phyloP scores from a whole-genome alignment of 345 rosid genomes.

The Boechera retrofracta region DNA sequence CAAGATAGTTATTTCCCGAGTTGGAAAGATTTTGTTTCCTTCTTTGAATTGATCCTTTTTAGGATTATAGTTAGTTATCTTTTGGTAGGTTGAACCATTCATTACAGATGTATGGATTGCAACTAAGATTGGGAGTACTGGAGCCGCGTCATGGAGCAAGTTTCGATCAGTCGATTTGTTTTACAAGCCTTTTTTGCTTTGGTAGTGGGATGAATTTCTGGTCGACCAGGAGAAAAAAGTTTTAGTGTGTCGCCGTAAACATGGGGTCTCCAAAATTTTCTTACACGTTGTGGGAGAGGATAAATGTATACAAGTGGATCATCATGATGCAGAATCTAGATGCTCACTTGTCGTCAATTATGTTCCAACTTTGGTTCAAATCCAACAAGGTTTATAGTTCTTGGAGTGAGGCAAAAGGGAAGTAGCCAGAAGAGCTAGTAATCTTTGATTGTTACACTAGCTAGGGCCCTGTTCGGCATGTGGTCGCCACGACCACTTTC shows the following conservation, averaged over 20 bases:
- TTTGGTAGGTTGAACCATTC: too few relatives aligned
- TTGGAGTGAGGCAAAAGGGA: not conserved
- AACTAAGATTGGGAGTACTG: not conserved
- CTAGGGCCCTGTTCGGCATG: too few relatives aligned
- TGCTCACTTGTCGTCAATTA: constrained; percentile 1
- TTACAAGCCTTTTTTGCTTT: not conserved
- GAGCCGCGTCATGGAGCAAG: constrained; percentile 1
- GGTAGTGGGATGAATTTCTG: not conserved
- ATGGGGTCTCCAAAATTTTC: not conserved
- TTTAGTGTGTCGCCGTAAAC: not conserved
- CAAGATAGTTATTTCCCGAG: constrained; percentile 81
- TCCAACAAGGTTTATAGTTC: not conserved
- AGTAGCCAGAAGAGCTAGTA: not conserved
- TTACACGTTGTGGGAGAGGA: constrained; percentile 3
- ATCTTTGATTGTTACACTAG: not conserved
- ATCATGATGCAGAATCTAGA: not conserved
- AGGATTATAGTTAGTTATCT: constrained; percentile 36
- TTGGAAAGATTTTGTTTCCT: constrained; percentile 67
- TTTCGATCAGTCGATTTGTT: not conserved
- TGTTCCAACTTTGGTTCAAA: constrained; percentile 16
- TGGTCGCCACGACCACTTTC: too few relatives aligned
- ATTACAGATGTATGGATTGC: not conserved
- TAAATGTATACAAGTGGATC: not conserved
- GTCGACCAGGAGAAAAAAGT: not conserved
- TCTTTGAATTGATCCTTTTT: constrained; percentile 66